phyloP scores from a whole-genome alignment of 345 rosid genomes.

The Turnera subulata region DNA sequence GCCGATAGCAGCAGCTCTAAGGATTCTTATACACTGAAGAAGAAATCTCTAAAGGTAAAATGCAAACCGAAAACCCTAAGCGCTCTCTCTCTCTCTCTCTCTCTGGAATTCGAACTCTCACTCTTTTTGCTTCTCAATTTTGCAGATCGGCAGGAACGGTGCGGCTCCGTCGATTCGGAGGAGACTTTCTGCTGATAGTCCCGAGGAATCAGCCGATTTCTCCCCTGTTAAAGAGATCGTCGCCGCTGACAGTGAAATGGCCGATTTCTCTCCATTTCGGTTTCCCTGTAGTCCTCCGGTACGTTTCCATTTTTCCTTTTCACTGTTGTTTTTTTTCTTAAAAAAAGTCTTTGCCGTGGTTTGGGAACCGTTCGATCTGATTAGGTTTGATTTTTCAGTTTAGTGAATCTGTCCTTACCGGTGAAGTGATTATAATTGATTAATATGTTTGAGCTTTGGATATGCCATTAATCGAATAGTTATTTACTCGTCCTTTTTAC shows the following conservation, averaged over 20 bases:
- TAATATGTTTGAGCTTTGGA: too few species aligned
- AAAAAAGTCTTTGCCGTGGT: too few species aligned
- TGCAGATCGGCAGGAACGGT: constrained; percentile 18
- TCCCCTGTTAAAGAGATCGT: constrained; percentile 18
- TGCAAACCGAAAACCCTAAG: not conserved
- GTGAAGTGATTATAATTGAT: too few species aligned
- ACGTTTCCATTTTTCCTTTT: too few species aligned
- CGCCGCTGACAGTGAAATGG: not conserved
- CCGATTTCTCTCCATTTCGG: not conserved
- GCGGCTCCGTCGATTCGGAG: constrained; percentile 11
- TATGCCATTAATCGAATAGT: too few species aligned
- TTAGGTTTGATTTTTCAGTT: too few species aligned
- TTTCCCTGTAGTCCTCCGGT: too few species aligned
- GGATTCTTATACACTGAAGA: constrained; percentile 22
- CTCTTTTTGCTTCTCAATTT: not conserved
- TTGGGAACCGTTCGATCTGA: too few species aligned
- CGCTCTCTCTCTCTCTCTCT: not conserved
- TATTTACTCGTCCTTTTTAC: too few species aligned
- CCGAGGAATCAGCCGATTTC: constrained; percentile 17
- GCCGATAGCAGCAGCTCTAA: constrained; percentile 12
- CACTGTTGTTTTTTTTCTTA: too few species aligned
- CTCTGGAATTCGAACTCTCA: not conserved
- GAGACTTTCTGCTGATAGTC: constrained; percentile 12
- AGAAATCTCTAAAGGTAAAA: constrained; percentile 12
- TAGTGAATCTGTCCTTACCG: too few species aligned